Base-by-base conservation (phyloP, 306 rosid species). In the Sicyos baderoa region DNA sequence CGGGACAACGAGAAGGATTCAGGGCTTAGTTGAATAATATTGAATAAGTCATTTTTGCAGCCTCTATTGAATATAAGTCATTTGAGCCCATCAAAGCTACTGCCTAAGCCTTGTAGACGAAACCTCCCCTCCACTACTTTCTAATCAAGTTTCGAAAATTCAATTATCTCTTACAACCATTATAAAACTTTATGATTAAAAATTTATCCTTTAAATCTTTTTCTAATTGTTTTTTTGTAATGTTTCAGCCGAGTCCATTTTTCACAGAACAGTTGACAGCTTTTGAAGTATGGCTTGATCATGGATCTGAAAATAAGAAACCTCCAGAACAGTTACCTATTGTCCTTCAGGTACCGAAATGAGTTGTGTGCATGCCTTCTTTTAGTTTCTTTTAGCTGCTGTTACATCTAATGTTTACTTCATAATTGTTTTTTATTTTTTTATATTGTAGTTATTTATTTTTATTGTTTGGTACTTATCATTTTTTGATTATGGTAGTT, bases 241-340 rank as follows among this genome's bases (percentile, higher is more conserved):
- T 72, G 51, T 78, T 81, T 69, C 95, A 90, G 97, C 88, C 96
- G 16, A 88, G 95, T 82, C 88, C 99, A 47, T 90, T 94, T 84
- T 94, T 94, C 84, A 86, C 95, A 0, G 99, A 94, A 80, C 99
- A 94, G 80, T 79, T 94, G 79, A 90, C 87, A 14, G 99, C 99
- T 75, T 94, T 94, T 83, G 97, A 90, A 84, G 96, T 90, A 53
- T 94, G 99, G 99, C 97, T 94, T 27, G 97, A 88, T 79, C 99
- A 94, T 80, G 99, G 99, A 70, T 90, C 97, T 25, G 99, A 94
- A 73, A 86, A 76, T 68, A 94, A 94, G 92, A 94, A 94, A 88
- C 99, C 97, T 12, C 99, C 97, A 23, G 99, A 94, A 80, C 99
- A 94, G 82, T 79, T 94, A 74, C 99, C 96, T 48, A 90, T 94